Base-by-base conservation (phyloP, 345 rosid genomes). In the Pseudoturritis turrita region DNA sequence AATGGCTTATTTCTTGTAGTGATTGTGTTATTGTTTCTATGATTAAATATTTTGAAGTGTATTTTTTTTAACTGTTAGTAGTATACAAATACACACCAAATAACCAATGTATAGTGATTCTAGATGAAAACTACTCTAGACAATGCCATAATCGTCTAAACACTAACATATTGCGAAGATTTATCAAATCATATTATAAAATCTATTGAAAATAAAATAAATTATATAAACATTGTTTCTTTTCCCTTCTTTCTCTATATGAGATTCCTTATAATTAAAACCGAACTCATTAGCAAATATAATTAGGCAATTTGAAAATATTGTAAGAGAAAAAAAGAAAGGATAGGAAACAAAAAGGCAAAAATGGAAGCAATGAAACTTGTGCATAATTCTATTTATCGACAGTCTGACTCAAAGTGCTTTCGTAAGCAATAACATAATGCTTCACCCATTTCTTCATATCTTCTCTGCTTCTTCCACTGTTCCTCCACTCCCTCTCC, bases 361-460 rank as follows among this genome's bases (percentile, higher is more conserved):
- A 47, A 65, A 50, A 57, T 26, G 45, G 60, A 74, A 65, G 51
- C 72, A 36, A 62, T 65, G 66, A 65, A 74, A 65, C 77, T 74
- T 74, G 75, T 47, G 69, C 74, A 62, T 76, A 69, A 54, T 25
- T 76, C 71, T 76, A 69, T 76, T 69, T 76, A 76, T 76, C 51
- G 75, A 76, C 79, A 76, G 75, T 76, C 75, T 76, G 79, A 62
- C 71, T 76, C 71, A 76, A 55, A 69, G 39, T 53, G 79, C 79
- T 76, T 76, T 69, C 79, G 75, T 69, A 69, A 76, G 79, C 79
- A 62, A 55, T 29, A 26, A 37, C 62, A 69, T 6, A 36, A 26
- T 76, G 79, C 70, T 76, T 69, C 79, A 46, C 75, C 22, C 65
- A 54, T 76, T 69, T 76, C 70, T 61, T 76, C 71, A 11, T 61